Percentiles rank a stretch among this genome's conserved stretches.
Evolutionary conservation across 768 basidiomycete genomes (phyloP).

Genomic region (Termitomyces sp.): DNA sequence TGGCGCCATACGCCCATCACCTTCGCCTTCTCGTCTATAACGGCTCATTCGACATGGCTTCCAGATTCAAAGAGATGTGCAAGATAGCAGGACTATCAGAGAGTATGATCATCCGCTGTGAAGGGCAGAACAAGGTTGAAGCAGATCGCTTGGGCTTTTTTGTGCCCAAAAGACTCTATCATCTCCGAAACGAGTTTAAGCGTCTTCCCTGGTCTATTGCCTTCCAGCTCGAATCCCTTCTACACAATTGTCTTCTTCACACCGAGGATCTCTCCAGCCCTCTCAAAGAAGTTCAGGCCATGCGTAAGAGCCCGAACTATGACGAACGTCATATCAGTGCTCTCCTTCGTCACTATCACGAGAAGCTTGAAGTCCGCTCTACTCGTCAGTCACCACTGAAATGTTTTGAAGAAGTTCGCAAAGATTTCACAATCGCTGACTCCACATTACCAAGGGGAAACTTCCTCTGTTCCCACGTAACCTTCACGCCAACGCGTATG

Average conservation of each 20-base stretch:
- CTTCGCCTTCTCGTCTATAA: slow-evolving; percentile 60
- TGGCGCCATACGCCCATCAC: slow-evolving; percentile 72
- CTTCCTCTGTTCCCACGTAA: slow-evolving; percentile 72
- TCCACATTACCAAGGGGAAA: slow-evolving; percentile 28
- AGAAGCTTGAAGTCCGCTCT: slow-evolving; percentile 41
- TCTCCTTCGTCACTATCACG: slow-evolving; percentile 52
- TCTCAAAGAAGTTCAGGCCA: slow-evolving; percentile 35
- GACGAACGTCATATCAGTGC: slow-evolving; percentile 33
- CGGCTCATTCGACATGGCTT: slow-evolving; percentile 40
- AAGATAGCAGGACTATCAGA: slow-evolving; percentile 37
- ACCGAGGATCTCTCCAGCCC: slow-evolving; percentile 53
- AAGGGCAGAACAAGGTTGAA: slow-evolving; percentile 39
- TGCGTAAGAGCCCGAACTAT: slow-evolving; percentile 27
- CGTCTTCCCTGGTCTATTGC: slow-evolving; percentile 61
- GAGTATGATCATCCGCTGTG: slow-evolving; percentile 28
- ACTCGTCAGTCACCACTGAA: slow-evolving; percentile 31
- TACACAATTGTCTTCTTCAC: slow-evolving; percentile 60
- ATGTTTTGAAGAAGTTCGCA: slow-evolving; percentile 39
- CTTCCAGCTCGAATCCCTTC: slow-evolving; percentile 72
- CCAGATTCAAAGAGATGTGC: slow-evolving; percentile 54
- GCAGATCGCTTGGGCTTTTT: slow-evolving; percentile 52
- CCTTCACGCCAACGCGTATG: slow-evolving; percentile 71
- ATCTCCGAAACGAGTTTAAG: slow-evolving; percentile 39
- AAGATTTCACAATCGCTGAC: slow-evolving; percentile 21
- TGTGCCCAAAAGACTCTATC: slow-evolving; percentile 37